These are phyloP conservation scores for Colletotrichum brevisporum DNA, from an alignment of 2,329 filamentous ascomycete species.

Conservation along the genomic window DNA sequence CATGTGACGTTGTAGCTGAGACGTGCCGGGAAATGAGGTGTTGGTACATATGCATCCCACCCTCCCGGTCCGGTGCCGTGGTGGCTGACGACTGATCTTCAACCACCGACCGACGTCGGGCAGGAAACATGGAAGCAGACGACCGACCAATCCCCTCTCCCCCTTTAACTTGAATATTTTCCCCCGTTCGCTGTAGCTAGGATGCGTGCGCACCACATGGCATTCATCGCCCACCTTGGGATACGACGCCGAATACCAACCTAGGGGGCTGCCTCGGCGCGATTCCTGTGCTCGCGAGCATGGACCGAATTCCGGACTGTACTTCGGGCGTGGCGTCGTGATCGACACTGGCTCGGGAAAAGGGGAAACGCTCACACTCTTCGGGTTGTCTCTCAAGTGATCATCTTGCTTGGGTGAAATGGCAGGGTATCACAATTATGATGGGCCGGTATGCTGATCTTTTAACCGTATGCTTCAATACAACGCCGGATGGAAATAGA, in stretches of 20 bases:
- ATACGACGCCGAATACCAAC: not conserved
- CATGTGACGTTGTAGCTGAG: slow-evolving; percentile 17
- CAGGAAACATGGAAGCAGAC: not conserved
- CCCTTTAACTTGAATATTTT: not conserved
- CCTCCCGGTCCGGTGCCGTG: not conserved
- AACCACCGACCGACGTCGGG: not conserved
- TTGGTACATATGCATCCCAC: slow-evolving; percentile 14
- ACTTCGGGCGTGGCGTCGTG: not conserved
- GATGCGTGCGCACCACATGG: not conserved
- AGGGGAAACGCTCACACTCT: not conserved
- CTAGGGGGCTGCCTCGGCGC: not conserved
- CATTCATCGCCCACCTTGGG: not conserved
- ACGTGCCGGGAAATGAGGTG: slow-evolving; percentile 11
- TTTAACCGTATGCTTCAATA: no score
- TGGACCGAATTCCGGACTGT: not conserved
- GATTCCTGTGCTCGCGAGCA: not conserved
- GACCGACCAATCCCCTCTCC: not conserved
- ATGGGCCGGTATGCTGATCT: no score
- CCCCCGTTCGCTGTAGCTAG: not conserved
- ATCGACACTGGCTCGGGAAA: not conserved
- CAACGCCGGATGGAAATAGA: no score
- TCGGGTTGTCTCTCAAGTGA: no score
- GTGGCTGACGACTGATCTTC: slow-evolving; percentile 10
- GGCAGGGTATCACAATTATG: no score
- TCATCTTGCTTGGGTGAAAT: no score